Evolutionary conservation across 257 asterid genomes (phyloP).

Genomic region (Ligustrum vulgare): DNA sequence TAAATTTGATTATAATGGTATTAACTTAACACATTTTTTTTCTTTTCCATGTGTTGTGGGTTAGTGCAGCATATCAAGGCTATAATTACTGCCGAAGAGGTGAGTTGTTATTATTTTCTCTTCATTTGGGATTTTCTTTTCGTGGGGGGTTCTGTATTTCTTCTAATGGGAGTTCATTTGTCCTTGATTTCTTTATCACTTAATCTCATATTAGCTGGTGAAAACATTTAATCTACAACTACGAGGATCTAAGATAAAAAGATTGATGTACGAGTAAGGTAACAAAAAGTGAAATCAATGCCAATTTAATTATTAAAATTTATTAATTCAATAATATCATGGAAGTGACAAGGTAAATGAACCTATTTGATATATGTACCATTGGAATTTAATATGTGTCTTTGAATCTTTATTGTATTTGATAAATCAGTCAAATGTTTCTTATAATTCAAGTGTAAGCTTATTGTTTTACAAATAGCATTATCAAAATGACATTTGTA

Average conservation of each 20-base stretch:
- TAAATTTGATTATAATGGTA: background rate
- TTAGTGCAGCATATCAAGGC: slow-evolving; percentile 93
- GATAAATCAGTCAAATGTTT: background rate
- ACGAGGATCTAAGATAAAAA: background rate
- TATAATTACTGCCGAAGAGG: slow-evolving; percentile 91
- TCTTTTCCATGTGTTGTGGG: slow-evolving; percentile 18
- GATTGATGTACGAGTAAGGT: background rate
- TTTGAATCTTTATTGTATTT: slow-evolving; percentile 8
- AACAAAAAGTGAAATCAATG: background rate
- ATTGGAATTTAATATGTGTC: background rate
- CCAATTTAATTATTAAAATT: background rate
- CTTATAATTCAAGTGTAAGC: background rate
- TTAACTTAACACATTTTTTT: background rate
- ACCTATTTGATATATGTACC: background rate
- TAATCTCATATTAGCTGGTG: background rate
- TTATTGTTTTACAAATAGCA: background rate
- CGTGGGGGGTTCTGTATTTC: no score
- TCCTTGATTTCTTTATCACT: background rate
- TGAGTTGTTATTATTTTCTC: slow-evolving; percentile 21
- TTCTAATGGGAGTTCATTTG: background rate
- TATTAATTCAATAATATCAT: background rate
- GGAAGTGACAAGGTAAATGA: background rate
- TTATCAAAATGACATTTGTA: background rate
- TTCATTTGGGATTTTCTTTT: background rate
- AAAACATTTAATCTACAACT: background rate